phyloP scores from a whole-genome alignment of 805 yeast genomes.

The Naumovozyma dairenensis region DNA sequence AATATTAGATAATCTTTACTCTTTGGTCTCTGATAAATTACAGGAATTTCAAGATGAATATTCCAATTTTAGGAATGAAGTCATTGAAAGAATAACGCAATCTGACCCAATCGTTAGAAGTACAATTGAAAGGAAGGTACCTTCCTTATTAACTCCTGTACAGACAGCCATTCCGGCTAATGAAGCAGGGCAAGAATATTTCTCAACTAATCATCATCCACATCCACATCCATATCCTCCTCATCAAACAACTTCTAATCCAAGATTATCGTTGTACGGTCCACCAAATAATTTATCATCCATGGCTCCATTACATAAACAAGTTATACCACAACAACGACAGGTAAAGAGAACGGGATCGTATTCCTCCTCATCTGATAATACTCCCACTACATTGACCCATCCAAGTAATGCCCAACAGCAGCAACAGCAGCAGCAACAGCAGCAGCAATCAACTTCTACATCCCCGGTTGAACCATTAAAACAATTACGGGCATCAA shows the following conservation, averaged over 20 bases:
- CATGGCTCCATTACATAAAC: background rate
- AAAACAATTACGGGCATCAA: constrained; percentile 73
- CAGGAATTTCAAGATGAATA: constrained; percentile 27
- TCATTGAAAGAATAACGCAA: constrained; percentile 22
- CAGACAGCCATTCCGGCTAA: too few species aligned
- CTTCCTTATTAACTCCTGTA: too few species aligned
- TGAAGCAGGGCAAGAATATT: constrained; percentile 8
- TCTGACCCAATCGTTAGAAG: constrained; percentile 4
- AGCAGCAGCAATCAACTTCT: constrained; percentile 3
- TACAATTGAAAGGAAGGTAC: background rate
- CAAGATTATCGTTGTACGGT: background rate
- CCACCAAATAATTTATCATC: background rate
- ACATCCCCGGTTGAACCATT: constrained; percentile 47
- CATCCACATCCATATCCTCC: background rate
- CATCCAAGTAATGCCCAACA: too few species aligned
- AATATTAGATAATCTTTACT: constrained; percentile 19
- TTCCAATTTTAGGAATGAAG: constrained; percentile 21
- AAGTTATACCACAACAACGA: background rate
- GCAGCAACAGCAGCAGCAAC: constrained; percentile 1
- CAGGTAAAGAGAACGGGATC: background rate
- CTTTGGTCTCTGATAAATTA: constrained; percentile 19
- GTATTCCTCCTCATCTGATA: background rate
- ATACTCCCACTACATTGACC: background rate
- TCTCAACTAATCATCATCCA: constrained; percentile 6
- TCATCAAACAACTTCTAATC: background rate